Evolutionary conservation across 1,284 basidiomycete genomes (phyloP), one percentile per base, ranked within the genome.

Genomic region (Grifola frondosa): DNA sequence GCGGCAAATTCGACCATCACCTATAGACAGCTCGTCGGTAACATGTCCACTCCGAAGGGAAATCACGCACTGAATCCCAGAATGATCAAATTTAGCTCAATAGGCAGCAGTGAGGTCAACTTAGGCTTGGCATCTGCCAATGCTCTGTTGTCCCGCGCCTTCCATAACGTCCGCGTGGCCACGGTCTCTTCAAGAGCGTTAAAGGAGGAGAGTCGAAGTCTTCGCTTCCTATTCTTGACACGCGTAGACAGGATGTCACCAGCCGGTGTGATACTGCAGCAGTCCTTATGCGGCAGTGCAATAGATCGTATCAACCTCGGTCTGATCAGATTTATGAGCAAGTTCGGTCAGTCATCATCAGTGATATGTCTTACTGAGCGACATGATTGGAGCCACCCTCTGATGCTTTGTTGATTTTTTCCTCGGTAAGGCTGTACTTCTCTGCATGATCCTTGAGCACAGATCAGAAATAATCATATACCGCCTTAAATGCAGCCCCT

Each of bases 51-150:
- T 13, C 13, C 15, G n/a, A 4, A 17, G 11, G 2, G 7, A 22
- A 8, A 3, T 15, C 31, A 62, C 78, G 29, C 53, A 88, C 86
- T 73, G 49, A 73, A 81, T 30, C 85, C 87, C 31, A 81, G 61
- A 31, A 88, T 53, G 25, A 89, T 65, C 0, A 62, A 43, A 24
- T 78, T 74, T 1, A 80, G 60, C 35, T 81, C 79, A 6, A 87
- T 53, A 9, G 83, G 79, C 20, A 88, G 64, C 9, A 78, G 58
- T 2, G 72, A 68, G 3, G 80, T 78, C 20, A 77, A 49, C 19
- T 57, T 56, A 15, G 49, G 46, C 19, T 30, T 38, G 6, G 48
- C 34, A 7, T 44, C n/a, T 8, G 35, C 15, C 11, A 28, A 41
- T 24, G 42, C 30, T 1, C 36, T 38, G 9, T 52, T 46, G 13